Evolutionary conservation across 2,329 filamentous ascomycete genomes (phyloP).

Genomic region (Sclerotinia sclerotiorum): DNA sequence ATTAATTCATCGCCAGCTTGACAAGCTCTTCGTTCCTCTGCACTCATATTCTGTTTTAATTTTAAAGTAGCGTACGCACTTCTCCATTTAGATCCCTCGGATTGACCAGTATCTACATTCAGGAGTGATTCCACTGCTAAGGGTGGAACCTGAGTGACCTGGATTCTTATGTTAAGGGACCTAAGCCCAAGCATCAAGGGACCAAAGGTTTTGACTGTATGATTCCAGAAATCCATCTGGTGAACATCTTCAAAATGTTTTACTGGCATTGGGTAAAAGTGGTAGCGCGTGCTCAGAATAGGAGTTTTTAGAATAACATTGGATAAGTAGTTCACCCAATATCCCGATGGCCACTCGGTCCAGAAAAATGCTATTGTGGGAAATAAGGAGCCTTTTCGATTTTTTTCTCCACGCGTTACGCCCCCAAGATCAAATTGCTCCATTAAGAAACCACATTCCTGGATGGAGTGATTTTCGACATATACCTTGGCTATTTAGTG

Average conservation of each 20-base stretch:
- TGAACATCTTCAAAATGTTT: conserved; percentile 10
- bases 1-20: not conserved
- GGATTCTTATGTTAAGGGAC: not conserved
- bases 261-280: conserved; percentile 10
- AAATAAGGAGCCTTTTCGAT: not conserved
- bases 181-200: conserved; percentile 1
- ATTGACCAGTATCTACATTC: not conserved
- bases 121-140: not conserved
- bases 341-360: not conserved
- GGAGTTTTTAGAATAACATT: not conserved
- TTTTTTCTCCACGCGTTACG: not conserved
- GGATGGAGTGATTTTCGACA: not conserved
- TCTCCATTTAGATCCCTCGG: not conserved
- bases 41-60: conserved; percentile 7
- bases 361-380: conserved; percentile 8
- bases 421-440: not conserved
- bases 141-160: not conserved
- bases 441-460: not conserved
- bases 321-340: not conserved
- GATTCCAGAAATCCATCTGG: conserved; percentile 4
- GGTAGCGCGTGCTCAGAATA: not conserved
- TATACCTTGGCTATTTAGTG: not conserved
- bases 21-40: not conserved
- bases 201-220: not conserved
- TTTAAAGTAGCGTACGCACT: not conserved